Percentiles rank a stretch among this genome's conserved stretches.
These are phyloP conservation scores for Microdochium nivale DNA, from an alignment of 2,329 filamentous ascomycete species.

Conservation along the genomic window DNA sequence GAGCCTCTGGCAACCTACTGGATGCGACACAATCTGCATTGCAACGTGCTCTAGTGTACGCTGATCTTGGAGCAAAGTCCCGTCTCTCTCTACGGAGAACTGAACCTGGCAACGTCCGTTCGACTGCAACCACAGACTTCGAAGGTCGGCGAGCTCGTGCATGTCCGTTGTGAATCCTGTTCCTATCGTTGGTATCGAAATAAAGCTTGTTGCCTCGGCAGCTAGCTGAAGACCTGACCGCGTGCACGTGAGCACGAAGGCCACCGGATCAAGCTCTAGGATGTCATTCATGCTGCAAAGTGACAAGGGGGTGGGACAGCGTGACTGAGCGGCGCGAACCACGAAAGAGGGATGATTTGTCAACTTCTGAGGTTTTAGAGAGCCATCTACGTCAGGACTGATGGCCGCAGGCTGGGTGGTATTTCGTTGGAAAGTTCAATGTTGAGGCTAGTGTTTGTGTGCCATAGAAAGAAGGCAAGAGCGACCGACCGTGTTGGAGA, in stretches of 20 bases:
- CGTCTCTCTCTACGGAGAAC: not conserved
- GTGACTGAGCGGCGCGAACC: not conserved
- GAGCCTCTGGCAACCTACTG: conserved; percentile 9
- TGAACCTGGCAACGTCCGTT: not conserved
- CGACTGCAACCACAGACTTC: not conserved
- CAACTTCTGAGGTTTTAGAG: too few species aligned
- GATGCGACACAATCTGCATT: conserved; percentile 11
- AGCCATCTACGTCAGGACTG: too few species aligned
- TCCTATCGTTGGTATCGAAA: not conserved
- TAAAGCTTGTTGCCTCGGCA: not conserved
- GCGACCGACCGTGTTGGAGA: too few species aligned
- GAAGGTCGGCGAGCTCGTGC: not conserved
- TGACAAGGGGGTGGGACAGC: not conserved
- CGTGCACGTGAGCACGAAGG: not conserved
- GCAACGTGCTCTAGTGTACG: conserved; percentile 11
- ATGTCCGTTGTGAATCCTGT: not conserved
- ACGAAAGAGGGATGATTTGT: not conserved
- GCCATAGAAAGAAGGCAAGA: too few species aligned
- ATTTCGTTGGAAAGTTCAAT: too few species aligned
- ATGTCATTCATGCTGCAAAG: not conserved
- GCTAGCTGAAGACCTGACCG: not conserved
- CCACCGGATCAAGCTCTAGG: not conserved
- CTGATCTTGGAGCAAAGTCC: not conserved
- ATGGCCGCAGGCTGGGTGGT: too few species aligned
- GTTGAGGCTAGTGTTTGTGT: too few species aligned